Percentiles rank a stretch among this genome's conserved stretches.
Conservation (phyloP, 1,284 basidiomycete species). For the Ceraceosorus bombacis region DNA sequence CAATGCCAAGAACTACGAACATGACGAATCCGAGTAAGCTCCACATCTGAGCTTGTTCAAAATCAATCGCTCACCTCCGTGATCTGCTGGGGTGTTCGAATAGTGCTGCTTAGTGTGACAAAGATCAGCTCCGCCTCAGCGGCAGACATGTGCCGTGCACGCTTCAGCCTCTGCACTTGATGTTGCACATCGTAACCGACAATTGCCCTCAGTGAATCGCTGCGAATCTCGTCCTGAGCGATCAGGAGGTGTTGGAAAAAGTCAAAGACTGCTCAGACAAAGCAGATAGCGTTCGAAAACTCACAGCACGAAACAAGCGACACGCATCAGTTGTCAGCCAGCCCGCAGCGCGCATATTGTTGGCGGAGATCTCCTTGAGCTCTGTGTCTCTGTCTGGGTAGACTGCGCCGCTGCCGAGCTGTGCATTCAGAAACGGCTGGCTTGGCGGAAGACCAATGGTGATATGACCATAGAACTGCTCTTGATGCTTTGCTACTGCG, state of each 20-base stretch:
- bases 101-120: constrained; percentile 56
- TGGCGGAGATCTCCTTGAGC: constrained; percentile 60
- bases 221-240: constrained; percentile 18
- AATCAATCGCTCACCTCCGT: constrained; percentile 60
- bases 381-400: constrained; percentile 61
- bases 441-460: constrained; percentile 58
- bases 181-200: constrained; percentile 64
- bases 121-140: constrained; percentile 69
- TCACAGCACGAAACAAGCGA: constrained; percentile 52
- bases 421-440: constrained; percentile 50
- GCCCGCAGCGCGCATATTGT: constrained; percentile 67
- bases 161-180: constrained; percentile 63
- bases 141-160: constrained; percentile 58
- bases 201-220: constrained; percentile 59
- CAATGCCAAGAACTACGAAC: constrained; percentile 54
- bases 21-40: not conserved
- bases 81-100: constrained; percentile 67
- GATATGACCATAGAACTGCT: constrained; percentile 61
- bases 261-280: not conserved
- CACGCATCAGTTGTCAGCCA: constrained; percentile 68
- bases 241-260: constrained; percentile 1
- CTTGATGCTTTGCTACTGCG: constrained; percentile 69
- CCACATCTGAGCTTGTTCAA: constrained; percentile 25
- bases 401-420: constrained; percentile 62
- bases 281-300: not conserved